Evolutionary conservation across 441 rosid genomes (phyloP), one percentile per base, ranked within the genome.

Genomic region (Pelargonium cotyledonis): DNA sequence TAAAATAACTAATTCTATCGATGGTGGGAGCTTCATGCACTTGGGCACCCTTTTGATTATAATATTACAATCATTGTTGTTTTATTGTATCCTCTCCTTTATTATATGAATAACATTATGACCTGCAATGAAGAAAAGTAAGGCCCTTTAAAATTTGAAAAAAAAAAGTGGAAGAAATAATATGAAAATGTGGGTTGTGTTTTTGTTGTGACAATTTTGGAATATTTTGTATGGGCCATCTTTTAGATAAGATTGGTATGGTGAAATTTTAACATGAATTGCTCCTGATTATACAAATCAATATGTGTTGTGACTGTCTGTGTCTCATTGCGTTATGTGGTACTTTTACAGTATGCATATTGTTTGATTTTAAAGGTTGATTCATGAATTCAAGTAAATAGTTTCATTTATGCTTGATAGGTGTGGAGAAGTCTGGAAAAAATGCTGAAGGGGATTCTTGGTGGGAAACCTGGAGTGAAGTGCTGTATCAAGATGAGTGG

Each of bases 401-500:
- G 18, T 71, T 31, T 67, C 76, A 67, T 71, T 73, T 66, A 65
- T 65, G 61, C 68, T 63, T 74, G 35, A 61, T 65, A 95, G 99
- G 97, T 57, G 99, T 95, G 75, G 97, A 91, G 81, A 95, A 95
- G 81, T 95, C 97, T 72, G 99, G 99, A 77, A 89, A 78, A 79
- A 95, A 88, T 82, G 88, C 88, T 8, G 97, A 86, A 79, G 99
- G 99, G 69, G 97, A 95, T 79, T 86, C 97, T 38, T 95, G 99
- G 99, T 95, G 97, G 99, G 99, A 95, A 77, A 95, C 97, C 65
- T 95, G 99, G 99, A 91, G 89, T 82, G 99, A 95, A 83, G 90
- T 90, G 74, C 89, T 91, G 61, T 87, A 95, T 79, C 99, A 91
- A 83, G 99, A 95, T 81, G 96, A 92, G 75, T 95, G 99, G 99